Base-by-base conservation (phyloP, 2,329 filamentous ascomycete genomes). In the Cyphellophora europaea region DNA sequence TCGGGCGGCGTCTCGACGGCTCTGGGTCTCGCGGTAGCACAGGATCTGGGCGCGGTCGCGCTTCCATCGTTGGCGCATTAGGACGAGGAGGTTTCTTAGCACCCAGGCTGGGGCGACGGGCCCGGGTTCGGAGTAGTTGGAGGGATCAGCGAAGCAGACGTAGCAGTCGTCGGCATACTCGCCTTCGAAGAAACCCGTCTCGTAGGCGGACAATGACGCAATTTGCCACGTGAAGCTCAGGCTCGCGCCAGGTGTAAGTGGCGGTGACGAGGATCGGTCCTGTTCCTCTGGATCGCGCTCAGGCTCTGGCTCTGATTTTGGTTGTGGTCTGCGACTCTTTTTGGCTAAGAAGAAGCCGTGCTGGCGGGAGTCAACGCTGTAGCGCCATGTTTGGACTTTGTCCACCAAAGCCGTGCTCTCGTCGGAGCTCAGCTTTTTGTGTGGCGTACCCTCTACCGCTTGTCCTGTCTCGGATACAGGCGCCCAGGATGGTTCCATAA, bases 91-190 rank as follows among this genome's bases (percentile, higher is more conserved):
- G 52, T 98, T 98, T 34, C 91, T 73, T 32, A 98, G 62, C 55
- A 89, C 86, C 91, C 91, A 98, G 0, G 87, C 87, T 2, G 91
- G 89, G 32, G 87, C 82, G 54, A 89, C 87, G 87, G 89, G 96
- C 1, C 87, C 87, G 2, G 91, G 89, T 34, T 87, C 82, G 1
- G 79, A 66, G 53, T 94, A 96, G 13, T 86, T 94, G 0, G 91
- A 96, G 0, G 91, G 84, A 54, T 98, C 91, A 13, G 82, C 82
- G 55, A 98, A 96, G 33, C 82, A 79, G 13, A 96, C 72, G 53
- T 80, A 95, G 42, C 74, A 74, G 56, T 96, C 84, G 47, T 82
- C 71, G n/a, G 76, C 67, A 3, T 73, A 63, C 5, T 82, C 69
- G 13, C 72, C 71, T 30, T 81, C 69, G 57, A 98, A 98, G 61